These are phyloP conservation scores for Hypoxylon lienhwacheense DNA, from an alignment of 495 filamentous ascomycete genomes.

Conservation along the genomic window DNA sequence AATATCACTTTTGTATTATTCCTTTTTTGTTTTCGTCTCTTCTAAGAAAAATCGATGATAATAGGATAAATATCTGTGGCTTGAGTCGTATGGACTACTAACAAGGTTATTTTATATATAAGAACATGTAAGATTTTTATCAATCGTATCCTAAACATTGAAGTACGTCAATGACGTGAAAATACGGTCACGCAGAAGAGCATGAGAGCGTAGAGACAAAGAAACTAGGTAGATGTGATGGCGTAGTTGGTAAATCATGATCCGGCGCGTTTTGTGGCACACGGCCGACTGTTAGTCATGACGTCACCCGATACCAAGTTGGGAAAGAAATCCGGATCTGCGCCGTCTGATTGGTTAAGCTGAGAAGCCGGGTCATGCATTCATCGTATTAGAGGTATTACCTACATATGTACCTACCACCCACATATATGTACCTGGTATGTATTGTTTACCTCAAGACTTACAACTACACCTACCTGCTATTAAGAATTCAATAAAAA, in stretches of 20 bases:
- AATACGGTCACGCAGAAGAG: neutral
- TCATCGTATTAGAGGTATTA: neutral
- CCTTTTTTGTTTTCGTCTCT: neutral
- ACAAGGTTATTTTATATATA: slow-evolving; percentile 13
- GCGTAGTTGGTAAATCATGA: slow-evolving; percentile 11
- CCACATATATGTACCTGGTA: too few species aligned
- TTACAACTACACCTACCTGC: too few species aligned
- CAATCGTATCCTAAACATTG: neutral
- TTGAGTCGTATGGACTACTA: neutral
- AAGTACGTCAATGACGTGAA: slow-evolving; percentile 18
- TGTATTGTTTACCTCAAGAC: too few species aligned
- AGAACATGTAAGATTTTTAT: too few species aligned
- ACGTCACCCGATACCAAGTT: slow-evolving; percentile 19
- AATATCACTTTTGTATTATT: neutral
- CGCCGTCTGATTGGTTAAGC: slow-evolving; percentile 7
- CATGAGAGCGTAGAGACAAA: slow-evolving; percentile 10
- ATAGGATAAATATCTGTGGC: neutral
- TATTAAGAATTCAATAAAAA: too few species aligned
- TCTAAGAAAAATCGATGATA: neutral
- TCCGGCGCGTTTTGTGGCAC: slow-evolving; percentile 19
- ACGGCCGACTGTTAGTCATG: slow-evolving; percentile 11
- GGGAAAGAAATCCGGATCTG: neutral
- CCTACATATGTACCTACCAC: too few species aligned
- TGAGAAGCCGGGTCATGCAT: neutral
- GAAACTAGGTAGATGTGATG: slow-evolving; percentile 4